Evolutionary conservation across 176 grass and related monocot species (phyloP), one percentile per base, ranked within the genome.

Genomic region (barley (Hordeum vulgare)): DNA sequence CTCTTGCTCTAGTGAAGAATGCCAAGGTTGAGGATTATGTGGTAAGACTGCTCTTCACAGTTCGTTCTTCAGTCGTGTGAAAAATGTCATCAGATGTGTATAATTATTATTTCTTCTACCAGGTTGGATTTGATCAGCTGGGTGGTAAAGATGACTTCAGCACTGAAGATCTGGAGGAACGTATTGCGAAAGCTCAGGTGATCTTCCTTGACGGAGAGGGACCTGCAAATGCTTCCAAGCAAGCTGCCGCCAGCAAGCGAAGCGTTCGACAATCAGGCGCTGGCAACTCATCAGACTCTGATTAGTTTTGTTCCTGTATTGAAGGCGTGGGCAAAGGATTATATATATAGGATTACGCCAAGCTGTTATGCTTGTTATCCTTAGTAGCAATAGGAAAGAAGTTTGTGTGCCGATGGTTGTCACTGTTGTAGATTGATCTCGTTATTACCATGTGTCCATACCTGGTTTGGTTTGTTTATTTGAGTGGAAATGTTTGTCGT

Each of bases 121-220:
- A 99, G 96, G 93, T 96, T 61, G 96, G 96, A 39, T 99, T 99
- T 79, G 87, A 96, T 85, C 91, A 99, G 35, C 96, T 99, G n/a
- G 96, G 96, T 49, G 91, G 93, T 36, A 92, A 92, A 58, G 96
- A 99, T 66, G 89, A 84, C 58, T 99, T 98, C 69, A 94, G 74
- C 80, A 96, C 89, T 0, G 96, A 96, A 84, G 87, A 93, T 18
- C 77, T 99, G 69, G 93, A 99, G 83, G 96, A 96, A 62, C 89
- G 93, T 31, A 88, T 99, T 1, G 89, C 89, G 1, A 96, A 90
- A 75, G 69, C 93, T 35, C 85, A 96, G 81, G 93, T 92, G 10
- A 90, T 99, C 79, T 83, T 90, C 51, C 75, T 90, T 3, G 96
- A 99, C 3, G 93, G 93, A 79, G 96, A 98, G 89, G 91, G 85